Conservation (phyloP, 306 rosid species). For the Vigna nakashimae region DNA sequence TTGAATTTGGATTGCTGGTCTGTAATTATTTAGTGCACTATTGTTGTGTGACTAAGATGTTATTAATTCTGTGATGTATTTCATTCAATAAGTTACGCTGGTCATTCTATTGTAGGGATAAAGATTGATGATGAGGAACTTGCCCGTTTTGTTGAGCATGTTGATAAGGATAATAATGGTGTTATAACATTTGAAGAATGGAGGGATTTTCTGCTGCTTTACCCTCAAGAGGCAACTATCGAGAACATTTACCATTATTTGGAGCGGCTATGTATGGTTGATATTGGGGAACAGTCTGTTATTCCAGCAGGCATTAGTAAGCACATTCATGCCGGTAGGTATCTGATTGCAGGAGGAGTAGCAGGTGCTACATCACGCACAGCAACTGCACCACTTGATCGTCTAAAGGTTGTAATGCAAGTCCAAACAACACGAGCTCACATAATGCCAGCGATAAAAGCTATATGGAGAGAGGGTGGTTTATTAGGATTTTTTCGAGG, state of each 20-base stretch:
- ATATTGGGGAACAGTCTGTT: constrained; percentile 91
- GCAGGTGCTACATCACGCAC: constrained; percentile 98
- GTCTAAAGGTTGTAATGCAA: constrained; percentile 86
- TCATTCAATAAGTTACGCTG: constrained; percentile 68
- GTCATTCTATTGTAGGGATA: constrained; percentile 77
- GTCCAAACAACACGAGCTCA: constrained; percentile 73
- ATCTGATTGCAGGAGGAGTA: constrained; percentile 92
- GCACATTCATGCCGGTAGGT: constrained; percentile 84
- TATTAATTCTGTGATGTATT: constrained; percentile 39
- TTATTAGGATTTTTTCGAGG: constrained; percentile 89
- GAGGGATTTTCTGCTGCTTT: constrained; percentile 95
- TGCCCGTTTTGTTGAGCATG: constrained; percentile 93
- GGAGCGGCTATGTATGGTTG: constrained; percentile 94
- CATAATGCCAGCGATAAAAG: constrained; percentile 73
- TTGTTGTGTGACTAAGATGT: constrained; percentile 19
- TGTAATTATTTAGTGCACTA: constrained; percentile 26
- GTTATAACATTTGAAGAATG: constrained; percentile 96
- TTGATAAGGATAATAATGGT: constrained; percentile 94
- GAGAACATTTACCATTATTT: constrained; percentile 95
- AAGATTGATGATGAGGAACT: constrained; percentile 95
- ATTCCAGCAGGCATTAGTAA: constrained; percentile 88
- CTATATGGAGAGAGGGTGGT: constrained; percentile 79
- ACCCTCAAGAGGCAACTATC: constrained; percentile 95
- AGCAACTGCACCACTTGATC: constrained; percentile 94
- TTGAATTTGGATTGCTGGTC: constrained; percentile 18